Conservation (phyloP, 78 protist species). For the Chrysochromulina parva region DNA sequence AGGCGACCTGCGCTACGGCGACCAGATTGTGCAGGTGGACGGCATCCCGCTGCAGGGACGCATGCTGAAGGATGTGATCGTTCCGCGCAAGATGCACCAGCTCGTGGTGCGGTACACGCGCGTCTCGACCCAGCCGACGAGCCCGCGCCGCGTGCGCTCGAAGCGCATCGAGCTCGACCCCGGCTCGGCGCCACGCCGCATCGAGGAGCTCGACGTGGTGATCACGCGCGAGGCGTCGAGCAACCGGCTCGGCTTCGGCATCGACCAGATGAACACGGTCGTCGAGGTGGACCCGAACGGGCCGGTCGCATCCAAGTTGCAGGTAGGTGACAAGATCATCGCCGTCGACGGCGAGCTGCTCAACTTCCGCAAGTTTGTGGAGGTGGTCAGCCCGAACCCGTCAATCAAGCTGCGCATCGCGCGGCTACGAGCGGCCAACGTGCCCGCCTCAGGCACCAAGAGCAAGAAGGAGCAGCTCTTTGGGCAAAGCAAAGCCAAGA, state of each 20-base stretch:
- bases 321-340: neutral
- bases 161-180: neutral
- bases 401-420: neutral
- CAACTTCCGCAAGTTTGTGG: neutral
- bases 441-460: neutral
- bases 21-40: slow-evolving; percentile 5
- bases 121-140: neutral
- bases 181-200: slow-evolving; percentile 10
- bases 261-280: neutral
- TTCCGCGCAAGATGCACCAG: neutral
- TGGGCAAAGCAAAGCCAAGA: neutral
- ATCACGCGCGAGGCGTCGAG: neutral
- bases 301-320: neutral
- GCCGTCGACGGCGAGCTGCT: neutral
- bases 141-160: neutral
- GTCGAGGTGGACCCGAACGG: neutral
- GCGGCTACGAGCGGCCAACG: neutral
- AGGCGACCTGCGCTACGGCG: slow-evolving; percentile 16
- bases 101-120: neutral
- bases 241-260: neutral
- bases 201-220: neutral
- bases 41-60: neutral
- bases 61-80: slow-evolving; percentile 25
- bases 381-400: neutral
- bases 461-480: neutral